Percentiles rank a stretch among this genome's conserved stretches.
phyloP scores from a whole-genome alignment of 1,284 basidiomycete genomes.

The Ganoderma boninense region DNA sequence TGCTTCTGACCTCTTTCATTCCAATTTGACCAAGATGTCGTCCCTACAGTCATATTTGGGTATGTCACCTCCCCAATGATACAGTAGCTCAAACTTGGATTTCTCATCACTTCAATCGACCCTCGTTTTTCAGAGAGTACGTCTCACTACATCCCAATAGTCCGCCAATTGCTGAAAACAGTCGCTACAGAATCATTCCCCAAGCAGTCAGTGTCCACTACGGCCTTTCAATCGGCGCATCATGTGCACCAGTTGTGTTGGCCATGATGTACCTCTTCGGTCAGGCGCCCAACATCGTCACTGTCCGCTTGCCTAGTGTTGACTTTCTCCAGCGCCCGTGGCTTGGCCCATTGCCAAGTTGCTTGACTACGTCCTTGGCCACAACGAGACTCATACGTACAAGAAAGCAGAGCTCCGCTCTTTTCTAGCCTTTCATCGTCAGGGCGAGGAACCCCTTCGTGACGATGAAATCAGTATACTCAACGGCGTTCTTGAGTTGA shows the following conservation, averaged over 20 bases:
- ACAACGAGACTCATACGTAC: slow-evolving; percentile 79
- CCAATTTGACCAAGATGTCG: background rate
- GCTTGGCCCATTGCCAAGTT: slow-evolving; percentile 92
- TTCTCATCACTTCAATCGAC: background rate
- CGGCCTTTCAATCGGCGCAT: slow-evolving; percentile 89
- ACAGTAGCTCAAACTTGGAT: background rate
- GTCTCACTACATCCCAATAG: slow-evolving; percentile 24
- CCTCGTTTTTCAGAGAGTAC: slow-evolving; percentile 52
- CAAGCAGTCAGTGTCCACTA: slow-evolving; percentile 89
- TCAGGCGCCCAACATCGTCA: slow-evolving; percentile 41
- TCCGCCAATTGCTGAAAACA: background rate
- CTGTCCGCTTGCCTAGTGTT: background rate
- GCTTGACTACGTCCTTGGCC: slow-evolving; percentile 82
- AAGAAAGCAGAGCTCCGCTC: slow-evolving; percentile 94
- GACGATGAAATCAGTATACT: slow-evolving; percentile 92
- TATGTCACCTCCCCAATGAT: slow-evolving; percentile 47
- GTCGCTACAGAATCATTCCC: slow-evolving; percentile 78
- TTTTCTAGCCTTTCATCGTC: slow-evolving; percentile 91
- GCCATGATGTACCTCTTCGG: slow-evolving; percentile 83
- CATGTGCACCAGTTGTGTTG: slow-evolving; percentile 85
- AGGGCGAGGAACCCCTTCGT: slow-evolving; percentile 86
- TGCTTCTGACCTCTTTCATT: background rate
- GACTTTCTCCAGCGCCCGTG: slow-evolving; percentile 66
- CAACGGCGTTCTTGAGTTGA: slow-evolving; percentile 88
- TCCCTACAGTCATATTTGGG: slow-evolving; percentile 77